These are phyloP conservation scores for Megacollybia marginata DNA, from an alignment of 768 basidiomycete species.

Conservation along the genomic window DNA sequence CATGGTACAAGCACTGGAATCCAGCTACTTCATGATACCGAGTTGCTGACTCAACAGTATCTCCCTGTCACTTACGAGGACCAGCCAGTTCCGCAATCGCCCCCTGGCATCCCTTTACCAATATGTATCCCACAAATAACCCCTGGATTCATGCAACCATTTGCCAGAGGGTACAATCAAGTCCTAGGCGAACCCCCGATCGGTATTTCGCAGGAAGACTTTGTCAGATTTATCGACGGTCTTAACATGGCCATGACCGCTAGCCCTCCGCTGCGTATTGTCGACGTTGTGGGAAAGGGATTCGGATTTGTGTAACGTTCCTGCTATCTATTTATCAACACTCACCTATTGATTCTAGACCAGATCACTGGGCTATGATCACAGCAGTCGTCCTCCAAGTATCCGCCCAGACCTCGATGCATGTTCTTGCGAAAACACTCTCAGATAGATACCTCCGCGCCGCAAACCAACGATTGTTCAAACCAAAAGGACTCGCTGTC, in stretches of 20 bases:
- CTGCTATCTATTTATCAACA: not conserved
- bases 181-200: constrained; percentile 5
- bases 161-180: constrained; percentile 13
- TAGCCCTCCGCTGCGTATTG: constrained; percentile 16
- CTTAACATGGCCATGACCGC: constrained; percentile 19
- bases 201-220: constrained; percentile 11
- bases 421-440: constrained; percentile 15
- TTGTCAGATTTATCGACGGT: constrained; percentile 16
- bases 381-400: constrained; percentile 10
- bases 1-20: not conserved
- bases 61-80: not conserved
- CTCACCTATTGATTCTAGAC: constrained; percentile 3
- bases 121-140: constrained; percentile 16
- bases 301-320: constrained; percentile 16
- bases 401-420: constrained; percentile 11
- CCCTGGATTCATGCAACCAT: constrained; percentile 11
- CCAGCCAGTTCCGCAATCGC: not conserved
- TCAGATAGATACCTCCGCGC: constrained; percentile 17
- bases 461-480: constrained; percentile 16
- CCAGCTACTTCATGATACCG: constrained; percentile 2
- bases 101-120: constrained; percentile 6
- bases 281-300: constrained; percentile 11
- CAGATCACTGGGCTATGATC: constrained; percentile 17
- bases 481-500: constrained; percentile 16
- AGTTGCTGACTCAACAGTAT: constrained; percentile 3